These are phyloP conservation scores for Anisogramma anomala DNA, from an alignment of 2,329 filamentous ascomycete genomes.

Conservation along the genomic window DNA sequence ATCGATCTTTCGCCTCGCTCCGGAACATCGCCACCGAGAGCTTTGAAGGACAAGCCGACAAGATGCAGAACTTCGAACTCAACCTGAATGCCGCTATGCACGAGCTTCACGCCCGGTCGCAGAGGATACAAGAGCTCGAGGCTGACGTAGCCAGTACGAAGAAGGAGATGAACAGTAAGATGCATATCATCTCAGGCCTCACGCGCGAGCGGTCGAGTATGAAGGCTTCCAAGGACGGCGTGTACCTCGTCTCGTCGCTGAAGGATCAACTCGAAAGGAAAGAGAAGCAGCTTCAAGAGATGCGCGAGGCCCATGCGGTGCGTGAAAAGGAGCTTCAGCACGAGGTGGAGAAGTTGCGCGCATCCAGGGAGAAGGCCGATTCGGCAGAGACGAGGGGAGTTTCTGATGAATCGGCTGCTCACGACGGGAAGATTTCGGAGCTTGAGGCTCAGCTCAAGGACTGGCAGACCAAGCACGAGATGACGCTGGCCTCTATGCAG, in stretches of 20 bases:
- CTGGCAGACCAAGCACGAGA: conserved; percentile 68
- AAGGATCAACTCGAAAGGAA: conserved; percentile 80
- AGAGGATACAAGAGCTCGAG: conserved; percentile 83
- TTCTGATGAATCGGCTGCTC: conserved; percentile 23
- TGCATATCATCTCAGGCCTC: conserved; percentile 86
- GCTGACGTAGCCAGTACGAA: conserved; percentile 70
- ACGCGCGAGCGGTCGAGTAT: conserved; percentile 87
- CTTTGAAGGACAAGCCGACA: conserved; percentile 70
- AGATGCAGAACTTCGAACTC: conserved; percentile 83
- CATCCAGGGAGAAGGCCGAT: conserved; percentile 28
- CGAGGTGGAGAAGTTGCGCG: conserved; percentile 59
- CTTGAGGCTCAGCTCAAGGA: conserved; percentile 60
- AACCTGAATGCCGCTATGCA: conserved; percentile 88
- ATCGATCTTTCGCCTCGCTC: conserved; percentile 80
- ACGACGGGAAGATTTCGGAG: conserved; percentile 48
- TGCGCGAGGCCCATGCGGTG: conserved; percentile 60
- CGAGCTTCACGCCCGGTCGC: conserved; percentile 74
- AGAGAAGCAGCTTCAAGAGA: conserved; percentile 63
- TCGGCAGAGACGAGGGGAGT: conserved; percentile 19
- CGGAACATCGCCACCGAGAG: conserved; percentile 80
- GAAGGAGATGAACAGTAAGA: conserved; percentile 96
- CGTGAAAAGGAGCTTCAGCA: conserved; percentile 64
- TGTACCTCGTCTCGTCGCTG: conserved; percentile 77
- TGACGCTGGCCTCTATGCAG: conserved; percentile 58
- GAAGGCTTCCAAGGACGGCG: conserved; percentile 74